Evolutionary conservation across 1,284 basidiomycete species (phyloP).

Genomic region (Bondarzewia mesenterica): DNA sequence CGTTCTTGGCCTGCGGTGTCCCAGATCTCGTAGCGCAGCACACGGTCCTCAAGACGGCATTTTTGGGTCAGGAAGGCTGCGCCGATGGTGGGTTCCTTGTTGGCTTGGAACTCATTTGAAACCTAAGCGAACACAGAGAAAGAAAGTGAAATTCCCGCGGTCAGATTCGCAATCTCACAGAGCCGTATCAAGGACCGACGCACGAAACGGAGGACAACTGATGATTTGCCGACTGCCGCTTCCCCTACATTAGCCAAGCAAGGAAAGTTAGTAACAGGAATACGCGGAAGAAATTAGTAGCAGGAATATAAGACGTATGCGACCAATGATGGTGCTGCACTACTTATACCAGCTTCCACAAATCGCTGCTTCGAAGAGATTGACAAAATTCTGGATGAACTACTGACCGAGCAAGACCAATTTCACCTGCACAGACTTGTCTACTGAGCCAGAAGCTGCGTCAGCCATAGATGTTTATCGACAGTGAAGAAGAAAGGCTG

Average conservation of each 20-base stretch:
- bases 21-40: slow-evolving; percentile 95
- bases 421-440: slow-evolving; percentile 89
- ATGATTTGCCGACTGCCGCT: slow-evolving; percentile 99
- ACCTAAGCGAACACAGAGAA: slow-evolving; percentile 42
- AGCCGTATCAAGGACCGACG: too few relatives aligned
- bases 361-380: too few relatives aligned
- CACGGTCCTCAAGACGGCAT: slow-evolving; percentile 85
- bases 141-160: too few relatives aligned
- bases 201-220: slow-evolving; percentile 95
- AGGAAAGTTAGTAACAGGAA: slow-evolving; percentile 8
- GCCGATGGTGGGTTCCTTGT: slow-evolving; percentile 98
- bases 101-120: slow-evolving; percentile 91
- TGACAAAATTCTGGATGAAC: slow-evolving; percentile 24
- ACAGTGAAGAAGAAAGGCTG: slow-evolving; percentile 12
- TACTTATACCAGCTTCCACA: too few relatives aligned
- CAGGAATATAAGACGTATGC: neutral
- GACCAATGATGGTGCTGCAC: neutral
- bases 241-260: slow-evolving; percentile 56
- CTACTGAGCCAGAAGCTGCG: slow-evolving; percentile 56
- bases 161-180: too few relatives aligned
- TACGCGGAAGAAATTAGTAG: neutral
- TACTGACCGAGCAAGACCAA: slow-evolving; percentile 84
- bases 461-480: slow-evolving; percentile 52
- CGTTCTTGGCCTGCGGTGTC: slow-evolving; percentile 94
- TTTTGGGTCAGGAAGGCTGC: slow-evolving; percentile 91